Evolutionary conservation across 2,329 filamentous ascomycete genomes (phyloP), one percentile per base, ranked within the genome.

Genomic region (Fusarium pilosicola): DNA sequence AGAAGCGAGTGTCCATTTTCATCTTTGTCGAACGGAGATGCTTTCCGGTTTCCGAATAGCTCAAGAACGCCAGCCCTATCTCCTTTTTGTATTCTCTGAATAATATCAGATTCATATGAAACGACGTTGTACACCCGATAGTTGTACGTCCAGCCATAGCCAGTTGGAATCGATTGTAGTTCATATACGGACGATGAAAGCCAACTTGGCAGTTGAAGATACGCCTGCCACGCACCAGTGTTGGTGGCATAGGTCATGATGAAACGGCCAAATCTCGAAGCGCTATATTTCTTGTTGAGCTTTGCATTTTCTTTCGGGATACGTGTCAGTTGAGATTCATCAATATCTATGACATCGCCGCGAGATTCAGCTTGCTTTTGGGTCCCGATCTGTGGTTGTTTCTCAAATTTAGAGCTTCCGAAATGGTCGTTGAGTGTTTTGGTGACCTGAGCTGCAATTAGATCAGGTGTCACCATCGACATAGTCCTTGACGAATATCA

Each of bases 1-100:
- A 79, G 36, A 0, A 79, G 62, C 0, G 76, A 75, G 0, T 18
- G 0, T 0, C 77, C 78, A 2, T 22, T 0, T 0, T n/a, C 10
- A n/a, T 70, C 62, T 14, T 52, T 72, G n/a, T 80, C 78, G 22
- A 77, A 80, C 0, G 76, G 77, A 0, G 78, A 79, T 17, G 78
- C 78, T 30, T 73, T 11, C 6, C 68, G 70, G 1, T 17, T 28
- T 2, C 12, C 45, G 26, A 80, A 79, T 5, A 80, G 62, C 9
- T 79, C 51, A 4, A 73, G n/a, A 8, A 79, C 65, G 0, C 78
- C 73, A 14, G 6, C 11, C 5, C 20, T 60, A 4, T 80, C 77
- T 4, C 78, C 78, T 0, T 22, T 13, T 2, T 4, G 0, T 4
- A 78, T 55, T 8, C 8, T 70, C 2, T 20, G 22, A 0, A 80